These are phyloP conservation scores for Przewalskia tangutica DNA, from an alignment of 257 asterid species.

Conservation along the genomic window DNA sequence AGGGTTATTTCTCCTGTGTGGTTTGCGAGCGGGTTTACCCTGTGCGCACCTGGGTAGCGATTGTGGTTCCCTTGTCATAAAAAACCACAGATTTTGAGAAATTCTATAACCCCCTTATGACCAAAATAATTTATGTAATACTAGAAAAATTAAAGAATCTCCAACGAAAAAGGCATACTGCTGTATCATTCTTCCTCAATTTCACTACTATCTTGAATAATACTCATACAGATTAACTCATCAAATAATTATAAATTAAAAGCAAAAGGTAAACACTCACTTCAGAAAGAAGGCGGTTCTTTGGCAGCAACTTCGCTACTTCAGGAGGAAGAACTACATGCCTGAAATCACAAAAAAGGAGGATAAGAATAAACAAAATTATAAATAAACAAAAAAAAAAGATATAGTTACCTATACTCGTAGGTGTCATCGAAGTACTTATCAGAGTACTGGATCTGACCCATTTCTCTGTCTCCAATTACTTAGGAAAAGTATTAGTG, in stretches of 20 bases:
- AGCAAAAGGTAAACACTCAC: conserved; percentile 10
- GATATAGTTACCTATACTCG: conserved; percentile 25
- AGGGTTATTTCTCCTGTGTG: too few species aligned
- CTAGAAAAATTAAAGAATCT: too few species aligned
- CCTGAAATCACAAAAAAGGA: conserved; percentile 13
- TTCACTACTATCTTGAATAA: too few species aligned
- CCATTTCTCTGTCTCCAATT: conserved; percentile 21
- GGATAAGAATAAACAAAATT: background rate
- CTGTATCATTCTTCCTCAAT: too few species aligned
- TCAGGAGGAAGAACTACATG: conserved; percentile 44
- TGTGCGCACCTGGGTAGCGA: too few species aligned
- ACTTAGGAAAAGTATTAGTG: background rate
- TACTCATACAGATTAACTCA: too few species aligned
- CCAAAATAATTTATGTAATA: background rate
- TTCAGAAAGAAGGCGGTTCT: conserved; percentile 39
- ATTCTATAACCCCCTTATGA: background rate
- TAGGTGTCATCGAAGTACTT: conserved; percentile 38
- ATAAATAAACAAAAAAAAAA: background rate
- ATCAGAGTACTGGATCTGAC: conserved; percentile 45
- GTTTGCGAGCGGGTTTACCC: too few species aligned
- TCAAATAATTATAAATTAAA: too few species aligned
- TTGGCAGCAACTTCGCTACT: conserved; percentile 35
- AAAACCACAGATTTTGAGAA: background rate
- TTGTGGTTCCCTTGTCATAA: too few species aligned
- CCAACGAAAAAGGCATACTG: too few species aligned